phyloP scores from a whole-genome alignment of 768 basidiomycete genomes.

The Botryobasidium botryosum region DNA sequence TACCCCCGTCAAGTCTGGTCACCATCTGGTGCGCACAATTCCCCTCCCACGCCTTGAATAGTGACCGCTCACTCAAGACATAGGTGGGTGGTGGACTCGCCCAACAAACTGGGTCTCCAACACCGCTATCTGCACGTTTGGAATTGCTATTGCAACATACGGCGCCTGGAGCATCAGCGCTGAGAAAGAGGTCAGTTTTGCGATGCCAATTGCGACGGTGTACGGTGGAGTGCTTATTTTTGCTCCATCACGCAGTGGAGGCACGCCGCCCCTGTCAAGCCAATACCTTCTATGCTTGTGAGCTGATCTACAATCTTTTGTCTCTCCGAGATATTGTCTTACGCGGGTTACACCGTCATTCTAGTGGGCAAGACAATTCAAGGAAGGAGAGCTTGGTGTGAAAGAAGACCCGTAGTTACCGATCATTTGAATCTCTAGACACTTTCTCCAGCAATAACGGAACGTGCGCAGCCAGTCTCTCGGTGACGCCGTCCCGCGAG shows the following conservation, averaged over 20 bases:
- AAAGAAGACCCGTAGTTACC: no score
- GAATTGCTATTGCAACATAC: slow-evolving; percentile 50
- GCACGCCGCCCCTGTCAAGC: slow-evolving; percentile 38
- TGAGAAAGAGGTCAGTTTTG: slow-evolving; percentile 49
- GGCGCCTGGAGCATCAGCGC: slow-evolving; percentile 59
- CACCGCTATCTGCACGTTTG: slow-evolving; percentile 54
- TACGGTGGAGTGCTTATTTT: not conserved
- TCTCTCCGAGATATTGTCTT: not conserved
- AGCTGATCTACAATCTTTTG: slow-evolving; percentile 15
- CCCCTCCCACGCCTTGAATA: not conserved
- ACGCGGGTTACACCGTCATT: not conserved
- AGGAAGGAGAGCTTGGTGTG: not conserved
- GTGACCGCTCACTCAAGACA: not conserved
- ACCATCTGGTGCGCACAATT: slow-evolving; percentile 47
- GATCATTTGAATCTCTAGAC: no score
- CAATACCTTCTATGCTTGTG: slow-evolving; percentile 70
- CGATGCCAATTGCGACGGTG: not conserved
- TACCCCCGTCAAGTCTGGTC: slow-evolving; percentile 94
- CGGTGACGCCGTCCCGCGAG: not conserved
- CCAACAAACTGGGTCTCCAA: slow-evolving; percentile 82
- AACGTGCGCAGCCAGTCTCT: not conserved
- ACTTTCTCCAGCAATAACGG: not conserved
- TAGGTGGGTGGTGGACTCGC: slow-evolving; percentile 93
- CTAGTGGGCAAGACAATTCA: slow-evolving; percentile 2
- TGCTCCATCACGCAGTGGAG: slow-evolving; percentile 29